These are phyloP conservation scores for Neodidymelliopsis sp. DNA, from an alignment of 2,329 filamentous ascomycete genomes.

Conservation along the genomic window DNA sequence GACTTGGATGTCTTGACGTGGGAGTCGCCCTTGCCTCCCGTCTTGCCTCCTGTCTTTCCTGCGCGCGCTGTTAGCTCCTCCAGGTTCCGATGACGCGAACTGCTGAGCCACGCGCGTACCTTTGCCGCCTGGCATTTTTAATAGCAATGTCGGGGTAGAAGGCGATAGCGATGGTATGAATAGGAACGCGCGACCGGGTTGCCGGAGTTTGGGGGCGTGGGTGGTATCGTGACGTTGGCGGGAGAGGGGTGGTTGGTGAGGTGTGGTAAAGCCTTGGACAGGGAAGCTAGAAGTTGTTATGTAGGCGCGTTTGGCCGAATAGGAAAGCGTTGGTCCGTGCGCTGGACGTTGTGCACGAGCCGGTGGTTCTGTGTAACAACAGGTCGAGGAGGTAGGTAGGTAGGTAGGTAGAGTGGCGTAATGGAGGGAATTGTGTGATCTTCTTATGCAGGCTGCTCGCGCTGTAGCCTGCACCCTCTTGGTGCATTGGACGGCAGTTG, in stretches of 20 bases:
- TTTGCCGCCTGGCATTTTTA: constrained; percentile 82
- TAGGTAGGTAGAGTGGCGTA: constrained; percentile 1
- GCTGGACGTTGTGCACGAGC: constrained; percentile 31
- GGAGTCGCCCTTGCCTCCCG: constrained; percentile 78
- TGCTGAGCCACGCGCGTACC: constrained; percentile 69
- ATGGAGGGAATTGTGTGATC: background rate
- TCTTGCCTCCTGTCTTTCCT: constrained; percentile 80
- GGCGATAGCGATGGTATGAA: constrained; percentile 35
- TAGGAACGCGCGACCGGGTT: constrained; percentile 44
- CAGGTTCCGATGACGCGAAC: constrained; percentile 27
- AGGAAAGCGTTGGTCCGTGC: constrained; percentile 33
- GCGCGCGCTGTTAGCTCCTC: constrained; percentile 31
- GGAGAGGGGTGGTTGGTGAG: constrained; percentile 42
- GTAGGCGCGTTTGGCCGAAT: constrained; percentile 39
- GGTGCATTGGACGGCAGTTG: background rate
- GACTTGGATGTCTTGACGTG: constrained; percentile 90
- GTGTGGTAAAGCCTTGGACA: constrained; percentile 37
- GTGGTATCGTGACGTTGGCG: constrained; percentile 42
- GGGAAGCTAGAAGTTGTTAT: constrained; percentile 40
- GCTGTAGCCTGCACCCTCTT: background rate
- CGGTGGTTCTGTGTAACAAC: constrained; percentile 23
- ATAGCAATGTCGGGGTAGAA: constrained; percentile 29
- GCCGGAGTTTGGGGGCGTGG: constrained; percentile 29
- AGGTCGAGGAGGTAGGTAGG: background rate
- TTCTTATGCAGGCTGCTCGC: background rate